Base-by-base conservation (phyloP, 139 green algal species). In the Tetradesmus obliquus region DNA sequence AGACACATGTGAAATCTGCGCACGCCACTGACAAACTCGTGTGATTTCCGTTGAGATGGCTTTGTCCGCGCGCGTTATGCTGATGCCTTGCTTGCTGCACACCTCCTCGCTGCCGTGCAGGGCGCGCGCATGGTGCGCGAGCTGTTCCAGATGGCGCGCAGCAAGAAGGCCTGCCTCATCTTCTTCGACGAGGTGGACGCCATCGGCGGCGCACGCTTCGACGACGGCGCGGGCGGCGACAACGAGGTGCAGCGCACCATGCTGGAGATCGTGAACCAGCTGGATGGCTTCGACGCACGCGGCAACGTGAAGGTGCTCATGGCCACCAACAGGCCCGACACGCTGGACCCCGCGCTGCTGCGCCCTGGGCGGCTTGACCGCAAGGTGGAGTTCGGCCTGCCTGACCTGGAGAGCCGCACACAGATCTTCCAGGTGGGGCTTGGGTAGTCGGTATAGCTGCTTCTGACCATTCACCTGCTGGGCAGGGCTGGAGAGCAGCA, bases 211-310 rank as follows among this genome's bases (percentile, higher is more conserved):
- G 98, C 98, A 19, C 97, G 98, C 60, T 99, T 98, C 91, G 98
- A 99, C 87, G 98, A 99, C 91, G 96, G 97, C 24, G 97, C 97
- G 9, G 98, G 98, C 22, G 98, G 98, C 54, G 98, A 99, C 96
- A 99, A 99, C 95, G 98, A 99, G 95, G 98, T 99, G 94, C 98
- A 99, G 95, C 96, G 98, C 55, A 99, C 98, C 8, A 99, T 99
- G 98, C 95, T 99, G 81, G 98, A 99, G 95, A 99, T 99, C 66
- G 98, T 99, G 6, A 99, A 99, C 94, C 98, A 99, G 97, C 96
- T 99, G 45, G 98, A 99, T 82, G 98, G 98, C 53, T 99, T 99
- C 91, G 98, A 99, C 92, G 95, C 98, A 4, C 95, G 98, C 66
- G 98, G 98, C 22, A 99, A 99, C 95, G 99, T 99, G 93, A 99